These are phyloP conservation scores for Eimeria necatrix DNA, from an alignment of 169 alveolate genomes.

Conservation along the genomic window DNA sequence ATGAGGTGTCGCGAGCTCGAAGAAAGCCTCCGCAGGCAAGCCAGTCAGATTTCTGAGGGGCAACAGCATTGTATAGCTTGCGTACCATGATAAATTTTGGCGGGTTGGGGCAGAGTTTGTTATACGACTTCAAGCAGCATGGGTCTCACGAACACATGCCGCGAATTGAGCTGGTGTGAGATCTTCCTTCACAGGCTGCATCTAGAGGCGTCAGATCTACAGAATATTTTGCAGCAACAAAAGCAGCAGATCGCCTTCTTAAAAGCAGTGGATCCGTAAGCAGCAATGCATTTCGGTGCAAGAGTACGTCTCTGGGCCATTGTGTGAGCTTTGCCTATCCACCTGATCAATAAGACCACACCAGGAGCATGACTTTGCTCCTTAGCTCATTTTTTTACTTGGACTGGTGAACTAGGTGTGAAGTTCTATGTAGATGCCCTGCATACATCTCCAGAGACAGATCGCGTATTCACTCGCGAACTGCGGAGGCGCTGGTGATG, in stretches of 20 bases:
- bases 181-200: conserved; percentile 17
- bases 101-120: neutral
- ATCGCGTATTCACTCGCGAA: too few species aligned
- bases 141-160: neutral
- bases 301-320: too few species aligned
- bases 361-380: too few species aligned
- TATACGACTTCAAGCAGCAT: neutral
- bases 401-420: too few species aligned
- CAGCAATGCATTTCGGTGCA: neutral
- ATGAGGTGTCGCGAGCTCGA: conserved; percentile 47
- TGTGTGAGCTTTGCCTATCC: too few species aligned
- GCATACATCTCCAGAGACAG: too few species aligned
- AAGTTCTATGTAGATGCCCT: too few species aligned
- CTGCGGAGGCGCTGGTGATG: too few species aligned
- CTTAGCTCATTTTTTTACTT: too few species aligned
- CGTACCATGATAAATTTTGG: neutral
- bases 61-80: neutral
- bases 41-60: neutral
- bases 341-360: too few species aligned
- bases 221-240: conserved; percentile 53
- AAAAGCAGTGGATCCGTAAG: neutral
- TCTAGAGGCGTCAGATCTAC: conserved; percentile 11
- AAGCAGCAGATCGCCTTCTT: conserved; percentile 21
- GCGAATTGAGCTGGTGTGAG: neutral
- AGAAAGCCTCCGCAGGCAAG: conserved; percentile 51